Conservation (phyloP, 2,329 filamentous ascomycete genomes). For the Penicillium sp. region DNA sequence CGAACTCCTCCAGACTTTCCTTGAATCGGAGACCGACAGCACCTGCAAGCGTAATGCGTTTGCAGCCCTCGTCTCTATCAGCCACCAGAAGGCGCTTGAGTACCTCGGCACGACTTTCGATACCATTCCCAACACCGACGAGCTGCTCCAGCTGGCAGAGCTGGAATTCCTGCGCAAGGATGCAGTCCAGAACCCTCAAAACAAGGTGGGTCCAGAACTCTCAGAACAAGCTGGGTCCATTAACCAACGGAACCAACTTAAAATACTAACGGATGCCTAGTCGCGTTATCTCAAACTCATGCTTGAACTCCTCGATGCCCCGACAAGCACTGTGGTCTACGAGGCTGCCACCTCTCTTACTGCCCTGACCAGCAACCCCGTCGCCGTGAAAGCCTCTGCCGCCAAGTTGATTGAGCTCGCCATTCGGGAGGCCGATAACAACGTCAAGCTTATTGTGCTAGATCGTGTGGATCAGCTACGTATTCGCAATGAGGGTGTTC, state of each 20-base stretch:
- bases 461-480: slow-evolving; percentile 88
- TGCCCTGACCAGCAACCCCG: slow-evolving; percentile 89
- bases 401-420: slow-evolving; percentile 94
- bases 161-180: slow-evolving; percentile 98
- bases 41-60: slow-evolving; percentile 99
- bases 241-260: background rate
- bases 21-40: slow-evolving; percentile 85
- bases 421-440: slow-evolving; percentile 98
- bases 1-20: slow-evolving; percentile 84
- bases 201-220: slow-evolving; percentile 78
- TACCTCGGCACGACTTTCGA: slow-evolving; percentile 90
- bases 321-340: slow-evolving; percentile 92
- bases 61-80: slow-evolving; percentile 83
- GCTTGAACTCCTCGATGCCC: slow-evolving; percentile 92
- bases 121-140: slow-evolving; percentile 89
- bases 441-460: slow-evolving; percentile 96
- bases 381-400: slow-evolving; percentile 94
- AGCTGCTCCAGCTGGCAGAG: slow-evolving; percentile 88
- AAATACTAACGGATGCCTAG: slow-evolving; percentile 47
- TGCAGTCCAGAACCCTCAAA: slow-evolving; percentile 88
- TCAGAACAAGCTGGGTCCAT: slow-evolving; percentile 74
- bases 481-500: slow-evolving; percentile 81
- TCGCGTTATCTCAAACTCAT: slow-evolving; percentile 90
- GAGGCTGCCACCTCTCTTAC: slow-evolving; percentile 95
- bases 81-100: slow-evolving; percentile 85